Evolutionary conservation across 768 basidiomycete genomes (phyloP), one percentile per base, ranked within the genome.

Genomic region (Podaxis mareebaensis): DNA sequence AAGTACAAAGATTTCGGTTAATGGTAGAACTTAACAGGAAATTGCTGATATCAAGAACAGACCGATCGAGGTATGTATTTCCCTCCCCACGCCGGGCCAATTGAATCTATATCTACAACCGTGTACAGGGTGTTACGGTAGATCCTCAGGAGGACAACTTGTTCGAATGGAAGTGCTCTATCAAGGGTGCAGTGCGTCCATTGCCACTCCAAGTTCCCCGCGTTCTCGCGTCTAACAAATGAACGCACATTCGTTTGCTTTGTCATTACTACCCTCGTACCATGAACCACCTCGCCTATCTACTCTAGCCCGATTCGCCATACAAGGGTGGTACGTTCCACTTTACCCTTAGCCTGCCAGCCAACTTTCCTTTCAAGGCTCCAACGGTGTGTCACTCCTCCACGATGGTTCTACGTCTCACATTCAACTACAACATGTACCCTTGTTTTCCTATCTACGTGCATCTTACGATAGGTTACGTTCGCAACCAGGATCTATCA

Each of bases 401-500:
- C 6, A 53, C 30, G 26, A 44, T 52, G 17, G 24, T 53, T 26
- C 54, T 64, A 15, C 15, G 36, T 48, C 42, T 64, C 13, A 15
- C 17, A 20, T 4, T n/a, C 12, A 42, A 44, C 53, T 28, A 15
- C 53, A 51, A 13, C 44, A 33, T 57, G n/a, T 39, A 59, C 58
- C 48, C 59, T 55, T 33, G 58, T 60, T 48, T 46, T 59, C 39
- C 49, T 60, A 58, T 63, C 64, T 65, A 39, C 55, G 52, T 63
- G 61, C 52, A 60, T 61, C 46, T 48, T 44, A 58, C 30, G 67
- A 68, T 70, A 94, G 92, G 91, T 95, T 46, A 86, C 84, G 40
- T 94, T 95, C 74, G 85, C 79, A 44, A 95, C 93, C 60, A 93
- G 88, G 82, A 89, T 95, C 52, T 95, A 95, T 72, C 93, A 95